These are phyloP conservation scores for Knoxdaviesia proteae DNA, from an alignment of 2,329 filamentous ascomycete species.

Conservation along the genomic window DNA sequence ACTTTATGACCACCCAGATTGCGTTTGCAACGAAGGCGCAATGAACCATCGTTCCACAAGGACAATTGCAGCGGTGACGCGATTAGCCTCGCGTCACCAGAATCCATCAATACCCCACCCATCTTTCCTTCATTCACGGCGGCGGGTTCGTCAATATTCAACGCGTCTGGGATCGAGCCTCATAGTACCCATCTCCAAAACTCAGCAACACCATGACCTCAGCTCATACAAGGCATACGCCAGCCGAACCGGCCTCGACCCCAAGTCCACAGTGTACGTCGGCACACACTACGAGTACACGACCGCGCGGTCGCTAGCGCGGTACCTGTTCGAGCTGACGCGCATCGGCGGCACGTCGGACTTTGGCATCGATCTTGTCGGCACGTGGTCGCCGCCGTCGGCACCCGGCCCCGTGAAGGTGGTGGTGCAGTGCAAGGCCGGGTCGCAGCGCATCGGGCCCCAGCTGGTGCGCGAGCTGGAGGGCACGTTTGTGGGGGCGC, in stretches of 20 bases:
- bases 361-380: slow-evolving; percentile 53
- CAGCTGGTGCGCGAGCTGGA: slow-evolving; percentile 52
- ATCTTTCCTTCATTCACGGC: no score
- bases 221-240: slow-evolving; percentile 45
- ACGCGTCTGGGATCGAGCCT: no score
- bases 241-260: slow-evolving; percentile 29
- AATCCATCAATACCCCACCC: no score
- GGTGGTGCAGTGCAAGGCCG: slow-evolving; percentile 50
- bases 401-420: slow-evolving; percentile 19
- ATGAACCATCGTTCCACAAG: no score
- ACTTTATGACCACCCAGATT: no score
- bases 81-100: no score
- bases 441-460: slow-evolving; percentile 30
- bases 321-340: slow-evolving; percentile 41
- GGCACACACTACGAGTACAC: slow-evolving; percentile 66
- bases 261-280: slow-evolving; percentile 37
- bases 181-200: slow-evolving; percentile 7
- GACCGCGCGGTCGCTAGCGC: slow-evolving; percentile 30
- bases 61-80: no score
- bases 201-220: slow-evolving; percentile 38
- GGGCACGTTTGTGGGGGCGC: slow-evolving; percentile 56
- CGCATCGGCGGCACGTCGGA: slow-evolving; percentile 48
- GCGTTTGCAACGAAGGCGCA: no score
- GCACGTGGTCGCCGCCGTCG: slow-evolving; percentile 41
- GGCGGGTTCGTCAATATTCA: no score